Evolutionary conservation across 306 rosid genomes (phyloP).

Genomic region (Amphicarpaea edgeworthii): DNA sequence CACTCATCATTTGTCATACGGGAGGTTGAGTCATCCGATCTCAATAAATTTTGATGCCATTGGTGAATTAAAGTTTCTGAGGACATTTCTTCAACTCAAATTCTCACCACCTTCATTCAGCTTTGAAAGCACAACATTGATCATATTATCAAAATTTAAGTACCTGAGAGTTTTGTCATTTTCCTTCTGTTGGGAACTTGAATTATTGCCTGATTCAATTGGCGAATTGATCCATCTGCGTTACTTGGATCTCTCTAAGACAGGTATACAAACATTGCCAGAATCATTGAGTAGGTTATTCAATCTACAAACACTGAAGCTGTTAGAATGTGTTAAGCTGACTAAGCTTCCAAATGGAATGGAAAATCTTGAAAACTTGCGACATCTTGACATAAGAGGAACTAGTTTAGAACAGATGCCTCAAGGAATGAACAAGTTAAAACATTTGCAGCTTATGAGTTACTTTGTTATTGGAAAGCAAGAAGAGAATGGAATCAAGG

Average conservation of each 20-base stretch:
- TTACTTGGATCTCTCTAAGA: conserved; percentile 13
- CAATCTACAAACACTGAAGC: conserved; percentile 38
- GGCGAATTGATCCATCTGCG: conserved; percentile 40
- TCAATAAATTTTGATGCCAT: not conserved
- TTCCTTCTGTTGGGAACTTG: rapidly evolving
- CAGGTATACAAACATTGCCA: not conserved
- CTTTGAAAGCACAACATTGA: not conserved
- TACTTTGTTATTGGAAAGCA: not conserved
- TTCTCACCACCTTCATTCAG: not conserved
- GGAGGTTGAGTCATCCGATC: not conserved
- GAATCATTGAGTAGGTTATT: conserved; percentile 9
- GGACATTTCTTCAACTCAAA: conserved; percentile 31
- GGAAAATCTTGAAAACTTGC: conserved; percentile 36
- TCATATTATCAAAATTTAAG: not conserved
- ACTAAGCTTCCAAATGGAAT: not conserved
- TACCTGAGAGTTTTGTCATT: conserved; percentile 20
- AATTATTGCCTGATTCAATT: conserved; percentile 2
- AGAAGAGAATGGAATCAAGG: not conserved
- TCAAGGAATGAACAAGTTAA: not conserved
- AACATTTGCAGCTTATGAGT: not conserved
- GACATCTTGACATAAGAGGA: not conserved
- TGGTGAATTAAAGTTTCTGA: not conserved
- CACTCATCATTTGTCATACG: conserved; percentile 30
- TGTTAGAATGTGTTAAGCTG: rapidly evolving
- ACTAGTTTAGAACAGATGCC: conserved; percentile 2